A percentile compares a stretch with the other conserved stretches of the same genome.
phyloP scores from a whole-genome alignment of 768 basidiomycete species.

The Amyloporia xantha region DNA sequence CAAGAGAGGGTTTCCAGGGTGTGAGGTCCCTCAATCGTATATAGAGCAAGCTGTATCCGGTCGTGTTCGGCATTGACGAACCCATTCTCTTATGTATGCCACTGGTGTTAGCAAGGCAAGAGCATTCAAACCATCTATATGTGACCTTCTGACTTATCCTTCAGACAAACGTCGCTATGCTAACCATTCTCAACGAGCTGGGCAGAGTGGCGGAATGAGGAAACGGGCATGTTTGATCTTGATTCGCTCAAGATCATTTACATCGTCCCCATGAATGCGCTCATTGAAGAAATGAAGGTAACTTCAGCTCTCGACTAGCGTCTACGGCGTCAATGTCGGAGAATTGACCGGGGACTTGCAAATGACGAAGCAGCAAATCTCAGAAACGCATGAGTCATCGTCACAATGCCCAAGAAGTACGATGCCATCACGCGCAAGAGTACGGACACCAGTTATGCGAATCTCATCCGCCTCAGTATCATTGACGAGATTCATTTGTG shows the following conservation, averaged over 20 bases:
- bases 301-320: slow-evolving; percentile 73
- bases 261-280: slow-evolving; percentile 98
- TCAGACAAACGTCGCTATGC: slow-evolving; percentile 97
- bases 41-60: slow-evolving; percentile 88
- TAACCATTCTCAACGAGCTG: slow-evolving; percentile 89
- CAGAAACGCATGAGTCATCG: slow-evolving; percentile 97
- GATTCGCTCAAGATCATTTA: slow-evolving; percentile 95
- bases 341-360: slow-evolving; percentile 97
- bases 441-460: slow-evolving; percentile 94
- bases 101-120: slow-evolving; percentile 93
- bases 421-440: slow-evolving; percentile 98
- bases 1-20: slow-evolving; percentile 75
- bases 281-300: slow-evolving; percentile 98
- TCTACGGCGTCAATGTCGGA: slow-evolving; percentile 77
- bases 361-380: slow-evolving; percentile 96
- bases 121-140: neutral
- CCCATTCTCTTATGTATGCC: slow-evolving; percentile 95
- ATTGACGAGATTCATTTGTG: slow-evolving; percentile 97
- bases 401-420: slow-evolving; percentile 99
- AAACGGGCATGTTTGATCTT: slow-evolving; percentile 74
- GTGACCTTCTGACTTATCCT: slow-evolving; percentile 15
- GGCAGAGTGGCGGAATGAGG: slow-evolving; percentile 80
- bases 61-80: slow-evolving; percentile 93
- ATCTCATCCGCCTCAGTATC: slow-evolving; percentile 92
- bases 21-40: slow-evolving; percentile 80